Evolutionary conservation across 2,329 filamentous ascomycete species (phyloP), one percentile per base, ranked within the genome.

Genomic region (Rhynchosporium secalis): DNA sequence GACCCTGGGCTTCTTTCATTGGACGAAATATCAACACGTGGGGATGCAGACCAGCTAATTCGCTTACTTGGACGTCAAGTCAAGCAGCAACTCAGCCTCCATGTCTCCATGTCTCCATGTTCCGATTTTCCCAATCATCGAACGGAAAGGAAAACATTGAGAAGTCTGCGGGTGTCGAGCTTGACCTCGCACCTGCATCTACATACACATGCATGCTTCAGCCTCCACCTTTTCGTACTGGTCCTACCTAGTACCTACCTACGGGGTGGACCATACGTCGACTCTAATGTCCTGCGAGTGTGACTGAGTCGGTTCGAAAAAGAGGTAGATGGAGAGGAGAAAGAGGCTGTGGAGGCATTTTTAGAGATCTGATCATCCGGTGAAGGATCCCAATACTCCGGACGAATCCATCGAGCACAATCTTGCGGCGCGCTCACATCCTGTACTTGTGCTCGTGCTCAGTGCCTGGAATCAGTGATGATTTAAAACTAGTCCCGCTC

Each of bases 31-130:
- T 12, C 47, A 49, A 49, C 20, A 48, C 47, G 47, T 49, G 47
- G 47, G 29, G 47, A 29, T 49, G 13, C 36, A 13, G 26, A 15
- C 2, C 47, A 33, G 20, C 26, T 31, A 31, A 49, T 49, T 49
- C 28, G 47, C 47, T 49, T 49, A 31, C 36, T 49, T 49, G 31
- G 47, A 49, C 47, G 47, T 9, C 47, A 15, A 47, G 20, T 26
- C 40, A 15, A 41, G 9, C 40, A 41, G 40, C 40, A 41, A 3
- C 40, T 3, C 40, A 43, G 41, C 41, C 15, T n/a, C 41, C 40
- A 43, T 40, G 7, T 12, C 4, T 45, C 41, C 46, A 48, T 48
- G 20, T 28, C 7, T 45, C 41, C 41, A 47, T 28, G 1, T 20
- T 1, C 47, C 26, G 20, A 43, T 6, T 43, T 43, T 15, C 47